These are phyloP conservation scores for Candida khao-thaluensis DNA, from an alignment of 805 yeast species.

Conservation along the genomic window DNA sequence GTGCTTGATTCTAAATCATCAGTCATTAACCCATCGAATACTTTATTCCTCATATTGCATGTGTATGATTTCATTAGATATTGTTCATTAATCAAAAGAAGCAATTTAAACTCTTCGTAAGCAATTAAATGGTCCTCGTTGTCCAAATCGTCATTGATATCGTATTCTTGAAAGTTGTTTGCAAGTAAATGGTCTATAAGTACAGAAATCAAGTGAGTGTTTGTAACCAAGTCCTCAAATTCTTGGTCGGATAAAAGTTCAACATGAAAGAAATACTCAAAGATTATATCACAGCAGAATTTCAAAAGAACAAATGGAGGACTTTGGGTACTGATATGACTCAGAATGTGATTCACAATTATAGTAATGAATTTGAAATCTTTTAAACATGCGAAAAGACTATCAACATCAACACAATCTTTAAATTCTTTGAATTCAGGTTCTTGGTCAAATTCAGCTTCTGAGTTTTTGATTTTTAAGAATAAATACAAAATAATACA, in stretches of 20 bases:
- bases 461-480: constrained; percentile 29
- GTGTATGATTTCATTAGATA: constrained; percentile 62
- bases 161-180: constrained; percentile 30
- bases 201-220: constrained; percentile 27
- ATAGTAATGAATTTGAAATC: constrained; percentile 28
- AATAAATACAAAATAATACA: constrained; percentile 34
- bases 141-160: constrained; percentile 37
- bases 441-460: constrained; percentile 18
- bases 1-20: constrained; percentile 32
- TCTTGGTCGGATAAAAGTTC: constrained; percentile 36
- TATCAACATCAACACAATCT: constrained; percentile 15
- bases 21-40: constrained; percentile 52
- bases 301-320: constrained; percentile 34
- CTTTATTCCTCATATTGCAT: constrained; percentile 41
- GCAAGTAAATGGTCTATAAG: constrained; percentile 30
- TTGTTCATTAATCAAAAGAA: constrained; percentile 82
- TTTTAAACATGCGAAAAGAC: constrained; percentile 21
- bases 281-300: constrained; percentile 40
- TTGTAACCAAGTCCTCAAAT: constrained; percentile 26
- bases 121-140: constrained; percentile 55
- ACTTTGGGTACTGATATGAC: constrained; percentile 22
- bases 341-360: constrained; percentile 28
- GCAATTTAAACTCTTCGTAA: constrained; percentile 64
- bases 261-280: constrained; percentile 38
- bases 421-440: constrained; percentile 15